Evolutionary conservation across 176 grass and related monocot species (phyloP), one percentile per base, ranked within the genome.

Genomic region (Elaeis guineensis): DNA sequence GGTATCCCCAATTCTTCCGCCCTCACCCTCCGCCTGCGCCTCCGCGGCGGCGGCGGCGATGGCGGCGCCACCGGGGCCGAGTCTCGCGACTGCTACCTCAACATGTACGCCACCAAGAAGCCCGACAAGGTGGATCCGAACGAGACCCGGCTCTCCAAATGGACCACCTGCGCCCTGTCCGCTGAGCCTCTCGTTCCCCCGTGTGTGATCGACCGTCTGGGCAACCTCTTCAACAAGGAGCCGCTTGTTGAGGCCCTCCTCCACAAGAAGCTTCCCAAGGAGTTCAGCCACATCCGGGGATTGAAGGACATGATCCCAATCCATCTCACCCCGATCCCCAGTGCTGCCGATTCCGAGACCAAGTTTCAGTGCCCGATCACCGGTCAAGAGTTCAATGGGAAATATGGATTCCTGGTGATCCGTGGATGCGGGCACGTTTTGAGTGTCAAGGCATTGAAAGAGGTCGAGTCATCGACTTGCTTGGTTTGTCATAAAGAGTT

Each of bases 71-170:
- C 92, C 48, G 81, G 87, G 23, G 92, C 92, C 58, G 92, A 97
- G 79, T 97, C 92, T 51, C 92, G 87, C 62, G 92, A 97, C 58
- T 97, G 92, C 79, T 97, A 91, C 84, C 92, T 91, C 73, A 91
- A 79, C 58, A 97, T 97, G 92, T 97, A 97, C 75, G 74, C 79
- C 30, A 26, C 51, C 4, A 91, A 97, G 84, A 97, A 97, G 68
- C 92, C 92, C 21, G 92, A 97, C 81, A 97, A 97, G 84, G 92
- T 58, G 16, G 87, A 97, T 54, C 92, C 87, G 25, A 91, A 97
- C 59, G 87, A 97, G 83, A 76, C 81, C 7, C 92, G 87, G 15
- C 78, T 97, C 18, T 91, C 87, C 9, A 86, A 80, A 50, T 97
- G 89, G 86, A 97, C 92, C 69, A 88, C 87, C 50, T 97, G 92